These are phyloP conservation scores for Ophiosphaerella korrae DNA, from an alignment of 2,329 filamentous ascomycete species.

Conservation along the genomic window DNA sequence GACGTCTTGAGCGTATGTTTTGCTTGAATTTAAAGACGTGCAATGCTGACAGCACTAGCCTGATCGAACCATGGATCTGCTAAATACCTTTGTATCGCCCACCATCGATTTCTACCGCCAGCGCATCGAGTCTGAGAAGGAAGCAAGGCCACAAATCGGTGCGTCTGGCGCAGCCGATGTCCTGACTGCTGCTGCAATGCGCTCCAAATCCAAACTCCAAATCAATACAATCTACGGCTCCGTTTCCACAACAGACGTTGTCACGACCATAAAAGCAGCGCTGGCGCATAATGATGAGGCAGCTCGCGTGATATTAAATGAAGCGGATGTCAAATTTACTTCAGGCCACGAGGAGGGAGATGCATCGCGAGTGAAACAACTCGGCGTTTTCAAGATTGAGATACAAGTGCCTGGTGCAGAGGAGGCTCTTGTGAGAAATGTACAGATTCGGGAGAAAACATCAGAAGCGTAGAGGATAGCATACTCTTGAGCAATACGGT, in stretches of 20 bases:
- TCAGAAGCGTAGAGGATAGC: slow-evolving; percentile 14
- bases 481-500: too few relatives aligned
- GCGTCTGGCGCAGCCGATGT: slow-evolving; percentile 45
- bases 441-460: slow-evolving; percentile 41
- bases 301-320: slow-evolving; percentile 54
- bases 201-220: slow-evolving; percentile 30
- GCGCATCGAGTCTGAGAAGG: slow-evolving; percentile 47
- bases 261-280: slow-evolving; percentile 53
- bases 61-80: slow-evolving; percentile 52
- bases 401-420: slow-evolving; percentile 57
- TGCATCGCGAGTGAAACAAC: slow-evolving; percentile 55
- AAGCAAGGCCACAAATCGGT: slow-evolving; percentile 36
- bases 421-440: slow-evolving; percentile 37
- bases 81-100: slow-evolving; percentile 55
- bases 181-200: slow-evolving; percentile 41
- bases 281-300: slow-evolving; percentile 59
- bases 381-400: slow-evolving; percentile 60
- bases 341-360: slow-evolving; percentile 43
- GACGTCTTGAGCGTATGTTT: slow-evolving; percentile 47
- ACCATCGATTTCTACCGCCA: slow-evolving; percentile 56
- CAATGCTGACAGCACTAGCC: slow-evolving; percentile 41
- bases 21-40: not conserved
- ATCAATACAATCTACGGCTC: slow-evolving; percentile 57
- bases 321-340: slow-evolving; percentile 59
- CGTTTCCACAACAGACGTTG: slow-evolving; percentile 60